phyloP scores from a whole-genome alignment of 768 basidiomycete species.

The Pisolithus orientalis region DNA sequence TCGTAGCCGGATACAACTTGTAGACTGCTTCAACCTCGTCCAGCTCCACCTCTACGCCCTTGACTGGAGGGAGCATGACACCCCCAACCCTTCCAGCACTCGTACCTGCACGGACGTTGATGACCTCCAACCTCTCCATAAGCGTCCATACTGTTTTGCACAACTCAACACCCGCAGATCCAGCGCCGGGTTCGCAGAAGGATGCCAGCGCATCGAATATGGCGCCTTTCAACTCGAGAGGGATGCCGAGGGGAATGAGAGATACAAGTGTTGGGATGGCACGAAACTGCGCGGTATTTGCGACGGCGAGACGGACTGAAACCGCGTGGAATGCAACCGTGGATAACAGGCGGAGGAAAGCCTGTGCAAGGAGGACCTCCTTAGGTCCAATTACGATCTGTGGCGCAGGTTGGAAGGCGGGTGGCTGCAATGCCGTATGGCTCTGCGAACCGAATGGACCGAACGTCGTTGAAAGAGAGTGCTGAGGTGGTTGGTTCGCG shows the following conservation, averaged over 20 bases:
- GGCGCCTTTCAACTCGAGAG: slow-evolving; percentile 85
- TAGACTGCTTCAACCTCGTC: slow-evolving; percentile 81
- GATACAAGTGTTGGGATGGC: slow-evolving; percentile 76
- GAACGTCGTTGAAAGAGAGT: slow-evolving; percentile 29
- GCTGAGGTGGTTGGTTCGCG: slow-evolving; percentile 37
- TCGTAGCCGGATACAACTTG: slow-evolving; percentile 80
- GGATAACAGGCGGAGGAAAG: slow-evolving; percentile 75
- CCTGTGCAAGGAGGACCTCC: slow-evolving; percentile 71
- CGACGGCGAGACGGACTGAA: slow-evolving; percentile 71
- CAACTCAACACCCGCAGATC: slow-evolving; percentile 65
- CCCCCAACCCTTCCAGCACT: slow-evolving; percentile 21
- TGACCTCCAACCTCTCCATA: slow-evolving; percentile 82
- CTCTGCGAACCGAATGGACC: slow-evolving; percentile 25
- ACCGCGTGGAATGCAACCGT: slow-evolving; percentile 71
- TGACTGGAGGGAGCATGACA: slow-evolving; percentile 47
- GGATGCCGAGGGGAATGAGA: slow-evolving; percentile 73
- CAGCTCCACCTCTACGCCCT: slow-evolving; percentile 81
- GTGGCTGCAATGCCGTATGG: slow-evolving; percentile 25
- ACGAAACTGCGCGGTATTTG: slow-evolving; percentile 70
- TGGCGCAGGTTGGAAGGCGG: slow-evolving; percentile 34
- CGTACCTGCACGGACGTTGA: slow-evolving; percentile 55
- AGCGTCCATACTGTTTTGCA: slow-evolving; percentile 78
- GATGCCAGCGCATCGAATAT: slow-evolving; percentile 75
- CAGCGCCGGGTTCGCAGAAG: slow-evolving; percentile 79
- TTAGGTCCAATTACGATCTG: slow-evolving; percentile 50